Evolutionary conservation across 2,329 filamentous ascomycete genomes (phyloP).

Genomic region (Phaeosphaeria sp.): DNA sequence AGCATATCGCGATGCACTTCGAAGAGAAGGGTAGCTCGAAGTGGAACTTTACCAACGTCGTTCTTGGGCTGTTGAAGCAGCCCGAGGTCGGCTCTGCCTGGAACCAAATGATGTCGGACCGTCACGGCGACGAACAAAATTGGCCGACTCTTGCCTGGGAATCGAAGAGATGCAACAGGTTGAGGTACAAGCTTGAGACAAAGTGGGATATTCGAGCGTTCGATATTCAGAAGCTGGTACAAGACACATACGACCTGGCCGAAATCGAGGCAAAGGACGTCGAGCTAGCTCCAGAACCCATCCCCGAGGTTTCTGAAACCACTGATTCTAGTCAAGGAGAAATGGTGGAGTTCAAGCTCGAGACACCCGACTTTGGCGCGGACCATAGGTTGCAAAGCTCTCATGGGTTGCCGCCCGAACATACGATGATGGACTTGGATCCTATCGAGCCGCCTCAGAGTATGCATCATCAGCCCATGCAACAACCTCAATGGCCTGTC

Average conservation of each 20-base stretch:
- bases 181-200: constrained; percentile 70
- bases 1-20: constrained; percentile 72
- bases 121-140: constrained; percentile 62
- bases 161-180: constrained; percentile 67
- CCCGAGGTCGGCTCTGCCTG: constrained; percentile 67
- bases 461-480: constrained; percentile 38
- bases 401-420: constrained; percentile 37
- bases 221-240: constrained; percentile 64
- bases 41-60: constrained; percentile 73
- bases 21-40: constrained; percentile 67
- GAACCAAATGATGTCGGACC: constrained; percentile 61
- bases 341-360: constrained; percentile 44
- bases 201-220: constrained; percentile 62
- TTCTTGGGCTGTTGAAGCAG: constrained; percentile 72
- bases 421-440: constrained; percentile 46
- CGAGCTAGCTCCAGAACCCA: constrained; percentile 30
- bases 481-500: constrained; percentile 43
- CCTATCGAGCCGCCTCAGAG: constrained; percentile 38
- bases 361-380: constrained; percentile 37
- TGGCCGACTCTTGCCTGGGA: constrained; percentile 62
- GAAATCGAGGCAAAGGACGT: constrained; percentile 42
- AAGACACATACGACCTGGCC: constrained; percentile 64
- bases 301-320: constrained; percentile 32
- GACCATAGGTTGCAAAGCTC: constrained; percentile 39
- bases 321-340: constrained; percentile 37